Percentiles rank a stretch among this genome's conserved stretches.
These are phyloP conservation scores for Tetrapyrgos nigripes DNA, from an alignment of 1,284 basidiomycete genomes.

Conservation along the genomic window DNA sequence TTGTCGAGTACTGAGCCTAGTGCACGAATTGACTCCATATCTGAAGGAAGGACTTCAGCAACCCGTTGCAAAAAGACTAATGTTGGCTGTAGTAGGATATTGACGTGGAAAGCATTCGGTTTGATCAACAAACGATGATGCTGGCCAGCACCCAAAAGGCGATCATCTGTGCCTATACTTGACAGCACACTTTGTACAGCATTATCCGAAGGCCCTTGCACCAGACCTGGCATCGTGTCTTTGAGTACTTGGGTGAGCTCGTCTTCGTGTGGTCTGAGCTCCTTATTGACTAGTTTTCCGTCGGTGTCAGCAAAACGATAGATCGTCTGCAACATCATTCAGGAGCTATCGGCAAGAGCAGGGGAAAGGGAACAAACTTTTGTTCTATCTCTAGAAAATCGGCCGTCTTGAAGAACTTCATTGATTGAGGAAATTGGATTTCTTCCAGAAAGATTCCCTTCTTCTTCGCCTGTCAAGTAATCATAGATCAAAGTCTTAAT, in stretches of 20 bases:
- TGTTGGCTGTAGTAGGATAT: conserved; percentile 93
- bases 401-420: conserved; percentile 89
- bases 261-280: conserved; percentile 83
- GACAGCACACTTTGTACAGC: conserved; percentile 66
- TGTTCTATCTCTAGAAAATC: conserved; percentile 75
- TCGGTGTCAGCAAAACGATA: conserved; percentile 95
- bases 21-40: conserved; percentile 71
- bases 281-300: conserved; percentile 69
- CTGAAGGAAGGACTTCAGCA: conserved; percentile 75
- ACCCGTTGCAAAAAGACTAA: conserved; percentile 84
- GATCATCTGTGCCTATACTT: conserved; percentile 72
- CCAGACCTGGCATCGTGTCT: conserved; percentile 93
- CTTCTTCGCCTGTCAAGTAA: conserved; percentile 91
- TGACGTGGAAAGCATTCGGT: conserved; percentile 95
- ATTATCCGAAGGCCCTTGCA: conserved; percentile 71
- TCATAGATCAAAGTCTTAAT: conserved; percentile 88
- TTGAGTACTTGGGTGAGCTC: conserved; percentile 86
- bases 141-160: conserved; percentile 70
- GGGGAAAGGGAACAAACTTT: conserved; percentile 59
- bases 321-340: conserved; percentile 59
- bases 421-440: conserved; percentile 95
- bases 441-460: conserved; percentile 75
- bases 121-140: conserved; percentile 88
- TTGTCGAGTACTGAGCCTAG: conserved; percentile 88
- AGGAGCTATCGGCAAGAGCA: conserved; percentile 5